Percentiles rank a stretch among this genome's conserved stretches.
Evolutionary conservation across 257 asterid genomes (phyloP).

Genomic region (Nicotiana paniculata): DNA sequence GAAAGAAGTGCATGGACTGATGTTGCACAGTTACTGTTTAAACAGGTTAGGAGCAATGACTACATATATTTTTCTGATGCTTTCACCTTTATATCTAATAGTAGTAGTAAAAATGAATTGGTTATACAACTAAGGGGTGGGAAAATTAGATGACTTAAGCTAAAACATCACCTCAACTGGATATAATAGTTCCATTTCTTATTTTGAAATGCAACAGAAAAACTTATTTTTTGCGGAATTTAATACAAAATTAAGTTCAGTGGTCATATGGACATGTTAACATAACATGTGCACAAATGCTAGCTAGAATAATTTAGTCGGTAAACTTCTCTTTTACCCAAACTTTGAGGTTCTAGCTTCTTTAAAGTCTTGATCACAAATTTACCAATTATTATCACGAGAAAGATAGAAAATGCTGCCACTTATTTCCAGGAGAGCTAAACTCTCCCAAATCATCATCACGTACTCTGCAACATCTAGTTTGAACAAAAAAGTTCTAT

Average conservation of each 20-base stretch:
- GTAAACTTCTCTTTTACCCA: background rate
- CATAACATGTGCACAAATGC: background rate
- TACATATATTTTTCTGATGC: background rate
- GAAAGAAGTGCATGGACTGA: too few relatives aligned
- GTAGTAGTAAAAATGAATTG: background rate
- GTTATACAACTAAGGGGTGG: background rate
- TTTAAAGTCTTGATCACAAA: conserved; percentile 87
- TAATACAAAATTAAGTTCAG: background rate
- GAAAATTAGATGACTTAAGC: too few relatives aligned
- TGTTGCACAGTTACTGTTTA: background rate
- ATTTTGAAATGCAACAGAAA: too few relatives aligned
- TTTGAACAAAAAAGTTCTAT: conserved; percentile 30
- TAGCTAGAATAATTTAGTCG: background rate
- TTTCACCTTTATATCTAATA: background rate
- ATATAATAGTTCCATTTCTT: too few relatives aligned
- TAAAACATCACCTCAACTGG: too few relatives aligned
- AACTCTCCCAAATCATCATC: conserved; percentile 83
- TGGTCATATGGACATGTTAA: background rate
- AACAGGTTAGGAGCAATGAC: background rate
- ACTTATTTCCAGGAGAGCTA: conserved; percentile 87
- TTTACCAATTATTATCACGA: conserved; percentile 49
- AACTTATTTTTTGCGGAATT: background rate
- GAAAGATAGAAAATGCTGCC: conserved; percentile 90
- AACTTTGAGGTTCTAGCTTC: conserved; percentile 76
- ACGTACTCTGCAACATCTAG: conserved; percentile 86